Evolutionary conservation across 371 early-diverging fungal species (phyloP).

Genomic region (Mortierella sp.): DNA sequence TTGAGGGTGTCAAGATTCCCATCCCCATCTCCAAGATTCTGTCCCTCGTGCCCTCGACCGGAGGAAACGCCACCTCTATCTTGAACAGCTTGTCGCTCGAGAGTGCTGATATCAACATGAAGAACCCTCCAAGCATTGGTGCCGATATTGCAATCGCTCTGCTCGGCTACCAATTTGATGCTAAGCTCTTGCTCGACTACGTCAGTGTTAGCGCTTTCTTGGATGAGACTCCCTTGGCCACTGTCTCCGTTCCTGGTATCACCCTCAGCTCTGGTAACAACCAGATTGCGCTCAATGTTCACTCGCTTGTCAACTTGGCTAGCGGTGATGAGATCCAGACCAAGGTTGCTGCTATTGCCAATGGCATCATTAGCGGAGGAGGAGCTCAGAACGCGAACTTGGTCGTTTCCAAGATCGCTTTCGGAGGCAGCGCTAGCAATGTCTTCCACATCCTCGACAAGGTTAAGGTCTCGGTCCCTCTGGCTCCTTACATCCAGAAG

Average conservation of each 20-base stretch:
- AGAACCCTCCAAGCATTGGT: constrained; percentile 52
- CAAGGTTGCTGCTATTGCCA: constrained; percentile 51
- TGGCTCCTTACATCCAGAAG: constrained; percentile 48
- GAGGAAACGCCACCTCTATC: constrained; percentile 29
- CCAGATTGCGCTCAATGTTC: constrained; percentile 30
- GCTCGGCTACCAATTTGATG: constrained; percentile 44
- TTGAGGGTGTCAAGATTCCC: constrained; percentile 40
- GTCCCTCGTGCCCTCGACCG: constrained; percentile 24
- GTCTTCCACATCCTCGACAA: constrained; percentile 51
- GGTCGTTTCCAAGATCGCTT: constrained; percentile 49
- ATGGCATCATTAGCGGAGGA: constrained; percentile 33
- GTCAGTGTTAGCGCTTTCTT: constrained; percentile 50
- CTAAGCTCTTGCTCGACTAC: constrained; percentile 47
- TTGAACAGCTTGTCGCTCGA: constrained; percentile 33
- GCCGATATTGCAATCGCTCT: constrained; percentile 44
- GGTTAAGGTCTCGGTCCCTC: constrained; percentile 41
- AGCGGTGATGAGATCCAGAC: constrained; percentile 33
- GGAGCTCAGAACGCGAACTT: constrained; percentile 36
- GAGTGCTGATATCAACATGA: constrained; percentile 52
- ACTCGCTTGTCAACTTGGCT: constrained; percentile 33
- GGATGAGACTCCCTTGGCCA: constrained; percentile 44
- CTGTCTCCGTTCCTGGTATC: constrained; percentile 42
- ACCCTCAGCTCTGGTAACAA: constrained; percentile 38
- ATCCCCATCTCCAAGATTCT: constrained; percentile 45
- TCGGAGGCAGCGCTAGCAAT: constrained; percentile 35